A percentile compares a stretch with the other conserved stretches of the same genome.
These are phyloP conservation scores for Penicilliopsis zonata DNA, from an alignment of 495 filamentous ascomycete species.

Conservation along the genomic window DNA sequence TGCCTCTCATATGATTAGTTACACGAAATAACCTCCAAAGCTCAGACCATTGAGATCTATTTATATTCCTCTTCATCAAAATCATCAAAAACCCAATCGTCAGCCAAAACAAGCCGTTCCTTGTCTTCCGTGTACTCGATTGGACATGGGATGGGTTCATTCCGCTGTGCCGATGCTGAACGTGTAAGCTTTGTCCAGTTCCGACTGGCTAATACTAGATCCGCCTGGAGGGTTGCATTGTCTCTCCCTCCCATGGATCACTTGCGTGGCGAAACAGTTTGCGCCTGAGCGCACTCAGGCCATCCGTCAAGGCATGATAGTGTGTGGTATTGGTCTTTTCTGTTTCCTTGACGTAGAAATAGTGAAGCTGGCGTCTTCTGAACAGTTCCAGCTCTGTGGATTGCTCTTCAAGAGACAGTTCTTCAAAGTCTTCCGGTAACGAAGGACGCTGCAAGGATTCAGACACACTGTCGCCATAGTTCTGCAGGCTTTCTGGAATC, in stretches of 20 bases:
- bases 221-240: slow-evolving; percentile 9
- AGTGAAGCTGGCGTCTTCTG: slow-evolving; percentile 15
- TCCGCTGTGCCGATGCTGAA: background rate
- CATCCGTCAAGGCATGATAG: slow-evolving; percentile 9
- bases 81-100: background rate
- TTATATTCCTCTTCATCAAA: background rate
- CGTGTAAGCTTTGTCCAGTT: slow-evolving; percentile 4
- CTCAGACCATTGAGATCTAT: too few relatives aligned
- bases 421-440: slow-evolving; percentile 11
- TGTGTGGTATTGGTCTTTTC: slow-evolving; percentile 8
- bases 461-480: slow-evolving; percentile 13
- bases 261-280: slow-evolving; percentile 12
- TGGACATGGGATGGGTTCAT: slow-evolving; percentile 5
- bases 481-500: slow-evolving; percentile 10
- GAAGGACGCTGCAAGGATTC: slow-evolving; percentile 9
- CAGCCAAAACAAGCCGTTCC: background rate
- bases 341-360: slow-evolving; percentile 12
- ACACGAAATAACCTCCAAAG: too few relatives aligned
- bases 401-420: slow-evolving; percentile 8
- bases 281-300: slow-evolving; percentile 9
- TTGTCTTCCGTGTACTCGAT: slow-evolving; percentile 10
- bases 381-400: slow-evolving; percentile 8
- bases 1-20: too few relatives aligned
- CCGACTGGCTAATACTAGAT: slow-evolving; percentile 5
- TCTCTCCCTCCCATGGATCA: slow-evolving; percentile 20